Base-by-base conservation (phyloP, 495 filamentous ascomycete species). In the Penicillium parvum region DNA sequence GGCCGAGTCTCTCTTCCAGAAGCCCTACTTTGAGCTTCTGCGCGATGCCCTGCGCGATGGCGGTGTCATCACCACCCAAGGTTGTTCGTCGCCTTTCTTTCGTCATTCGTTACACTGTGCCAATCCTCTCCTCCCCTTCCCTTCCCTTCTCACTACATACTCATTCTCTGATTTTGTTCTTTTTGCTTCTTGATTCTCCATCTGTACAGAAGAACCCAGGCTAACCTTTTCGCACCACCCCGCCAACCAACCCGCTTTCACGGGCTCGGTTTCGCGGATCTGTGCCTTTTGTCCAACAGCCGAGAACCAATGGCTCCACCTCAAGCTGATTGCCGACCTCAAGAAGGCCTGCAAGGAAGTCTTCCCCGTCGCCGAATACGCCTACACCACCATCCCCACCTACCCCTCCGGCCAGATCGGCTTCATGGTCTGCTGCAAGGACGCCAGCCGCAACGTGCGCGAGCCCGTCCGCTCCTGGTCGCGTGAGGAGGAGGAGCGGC, bases 371-470 rank as follows among this genome's bases (percentile, higher is more conserved):
- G 94, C 83, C 64, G 94, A 97, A 72, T 99, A 97, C 77, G 94
- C 87, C 50, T 99, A 95, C 82, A 97, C 94, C 54, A 96, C 91
- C 58, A 99, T 97, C 72, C 94, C 94, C 43, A 99, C 94, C 60
- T 99, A 99, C 77, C 94, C 94, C 43, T 92, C 87, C 43, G 94
- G 94, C 65, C 91, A 96, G 76, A 99, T 99, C 62, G 94, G 94
- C 65, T 99, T 97, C 82, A 95, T 97, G 89, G 88, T 99, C 51
- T 97, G 92, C 82, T 86, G 76, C 82, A 97, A 97, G 81, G 92
- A 97, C 61, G 74, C 80, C 53, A 77, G 63, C 51, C 81, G 84
- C 61, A 81, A 99, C 70, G 79, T 97, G 43, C 84, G 73, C 59
- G 83, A 81, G 66, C 94, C 94, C 26, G 50, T 96, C 20, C 84